Base-by-base conservation (phyloP, 2,329 filamentous ascomycete genomes). In the Ophiosphaerella herpotricha region DNA sequence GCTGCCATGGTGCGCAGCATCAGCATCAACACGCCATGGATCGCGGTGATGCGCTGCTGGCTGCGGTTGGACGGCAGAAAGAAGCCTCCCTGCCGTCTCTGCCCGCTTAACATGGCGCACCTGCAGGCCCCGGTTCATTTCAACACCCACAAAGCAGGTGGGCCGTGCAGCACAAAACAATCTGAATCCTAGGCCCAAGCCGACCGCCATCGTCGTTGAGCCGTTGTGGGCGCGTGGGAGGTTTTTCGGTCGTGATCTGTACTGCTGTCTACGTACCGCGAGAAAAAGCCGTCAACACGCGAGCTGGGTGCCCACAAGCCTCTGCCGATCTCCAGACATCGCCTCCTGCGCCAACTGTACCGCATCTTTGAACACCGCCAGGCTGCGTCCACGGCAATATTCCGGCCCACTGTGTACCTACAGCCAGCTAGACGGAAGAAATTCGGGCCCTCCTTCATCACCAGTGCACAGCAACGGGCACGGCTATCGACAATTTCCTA, bases 121-220 rank as follows among this genome's bases (percentile, higher is more conserved):
- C 29, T 42, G 40, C 29, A 42, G 13, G 24, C 21, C 52, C 44
- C 32, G 40, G 44, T 41, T 31, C 56, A 52, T 56, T 56, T 48
- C 29, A 40, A 54, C 43, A 57, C 53, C 57, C 26, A 29, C 26
- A 29, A 29, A 29, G 26, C 26, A 54, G 54, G 33, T 62, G 58
- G 54, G 58, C 60, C 60, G 60, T 65, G 62, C 62, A 48, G 52
- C 52, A 39, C 38, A 44, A 39, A 43, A 43, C 53, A 61, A 58
- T 59, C 46, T 54, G 48, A 38, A 44, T 46, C 44, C 49, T 46
- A 50, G 54, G 35, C 18, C 18, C 18, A 21, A 21, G 4, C 4
- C 18, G 18, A 21, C 18, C 18, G 46, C 48, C 32, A 43, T 47
- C 48, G 45, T 52, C 45, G 36, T 32, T 35, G 24, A 29, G 45